Base-by-base conservation (phyloP, 1,284 basidiomycete genomes). In the Sporisorium graminicola region DNA sequence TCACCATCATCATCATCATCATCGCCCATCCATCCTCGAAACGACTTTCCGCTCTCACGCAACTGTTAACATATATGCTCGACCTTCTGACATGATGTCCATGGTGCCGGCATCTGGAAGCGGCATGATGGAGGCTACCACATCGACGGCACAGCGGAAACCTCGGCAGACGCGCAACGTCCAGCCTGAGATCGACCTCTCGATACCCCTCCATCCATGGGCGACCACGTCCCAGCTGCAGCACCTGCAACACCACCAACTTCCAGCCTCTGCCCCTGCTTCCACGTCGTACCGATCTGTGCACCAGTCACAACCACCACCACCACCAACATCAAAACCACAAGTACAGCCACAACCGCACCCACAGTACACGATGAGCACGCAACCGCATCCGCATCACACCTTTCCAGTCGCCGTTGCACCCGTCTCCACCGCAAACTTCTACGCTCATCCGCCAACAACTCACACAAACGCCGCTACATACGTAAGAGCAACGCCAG, bases 141-240 rank as follows among this genome's bases (percentile, higher is more conserved):
- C 29, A 40, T 29, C n/a, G 2, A 26, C 57, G 2, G 47, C 18
- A 22, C 58, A 58, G n/a, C 49, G n/a, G 31, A 50, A 44, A 27
- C 60, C 55, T 5, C 56, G 59, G 3, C 40, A 60, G 43, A 52
- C 59, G 55, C 63, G 59, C 37, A 63, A 63, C 22, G 20, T 46
- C 7, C 54, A 61, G 31, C 42, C 54, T 12, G 31, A 60, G 22
- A 62, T 72, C 35, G 64, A 72, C n/a, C 31, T 60, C 5, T 54
- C 42, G 7, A 47, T 54, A 26, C 69, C 69, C 10, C 40, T 72
- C 0, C 69, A 72, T 59, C 69, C 69, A 13, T 72, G 69, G 69
- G 69, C 69, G 1, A 63, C 22, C 42, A 49, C 47, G 5, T 54
- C 46, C 1, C 47, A 37, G 8, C 16, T 24, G 40, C 53, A 55